Base-by-base conservation (phyloP, 805 yeast species). In the Lipomyces yamadae region DNA sequence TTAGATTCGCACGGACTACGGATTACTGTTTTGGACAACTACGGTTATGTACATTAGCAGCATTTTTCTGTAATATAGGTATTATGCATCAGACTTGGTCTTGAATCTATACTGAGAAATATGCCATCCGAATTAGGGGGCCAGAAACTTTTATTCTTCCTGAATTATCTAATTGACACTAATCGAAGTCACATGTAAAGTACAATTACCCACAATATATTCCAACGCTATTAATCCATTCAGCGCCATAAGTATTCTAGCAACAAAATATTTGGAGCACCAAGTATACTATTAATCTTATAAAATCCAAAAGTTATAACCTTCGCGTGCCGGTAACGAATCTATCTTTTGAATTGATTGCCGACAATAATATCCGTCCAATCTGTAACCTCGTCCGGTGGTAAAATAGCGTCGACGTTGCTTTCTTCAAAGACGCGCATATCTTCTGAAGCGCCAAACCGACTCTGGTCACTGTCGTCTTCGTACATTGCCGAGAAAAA, bases 401-500 rank as follows among this genome's bases (percentile, higher is more conserved):
- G 48, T 2, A 42, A 42, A 15, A 42, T 15, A 42, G 48, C 10
- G 18, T 42, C 24, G 2, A 42, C 48, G 24, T n/a, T 24, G 24
- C 48, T 24, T 1, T n/a, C 11, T n/a, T 42, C 48, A 4, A 42
- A 42, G 29, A 15, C 48, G 24, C 48, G n/a, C 24, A 15, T 24
- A 15, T 42, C 48, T n/a, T 42, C 48, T 0, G 48, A 42, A 18
- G 48, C 8, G 48, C 8, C 48, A 3, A 42, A 15, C 8, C 48
- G 48, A n/a, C 24, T 42, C 29, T 42, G 24, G 48, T 42, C 48
- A 7, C 48, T 8, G 4, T 42, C 48, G 48, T 42, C 48, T 42
- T 42, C 48, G 48, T 42, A 42, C 48, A 42, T 42, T n/a, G 48
- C 48, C n/a, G 48, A 42, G 48, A 42, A 42, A 24, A 42, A 42